These are phyloP conservation scores for Aspergillus vadensis DNA, from an alignment of 2,329 filamentous ascomycete genomes.

Conservation along the genomic window DNA sequence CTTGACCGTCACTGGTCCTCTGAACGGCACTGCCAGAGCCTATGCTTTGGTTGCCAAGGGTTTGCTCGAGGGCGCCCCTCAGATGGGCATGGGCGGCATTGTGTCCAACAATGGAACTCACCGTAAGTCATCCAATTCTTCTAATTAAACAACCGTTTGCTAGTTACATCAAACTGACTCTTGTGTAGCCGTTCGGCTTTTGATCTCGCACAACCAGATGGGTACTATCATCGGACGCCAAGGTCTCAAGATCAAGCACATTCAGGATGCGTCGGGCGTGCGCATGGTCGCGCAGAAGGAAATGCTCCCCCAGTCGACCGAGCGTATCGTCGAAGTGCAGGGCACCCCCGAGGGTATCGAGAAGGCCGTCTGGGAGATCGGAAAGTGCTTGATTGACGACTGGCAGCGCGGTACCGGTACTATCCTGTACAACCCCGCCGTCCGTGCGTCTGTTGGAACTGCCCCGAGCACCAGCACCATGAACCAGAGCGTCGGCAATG, in stretches of 20 bases:
- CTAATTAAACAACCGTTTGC: neutral
- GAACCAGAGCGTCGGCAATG: slow-evolving; percentile 55
- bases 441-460: slow-evolving; percentile 73
- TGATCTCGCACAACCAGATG: slow-evolving; percentile 99
- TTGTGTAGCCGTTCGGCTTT: slow-evolving; percentile 80
- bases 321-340: slow-evolving; percentile 95
- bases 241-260: slow-evolving; percentile 98
- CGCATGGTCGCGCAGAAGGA: slow-evolving; percentile 99
- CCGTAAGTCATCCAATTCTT: slow-evolving; percentile 58
- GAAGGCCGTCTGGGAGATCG: slow-evolving; percentile 97
- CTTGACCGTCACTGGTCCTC: slow-evolving; percentile 87
- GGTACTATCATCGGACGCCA: slow-evolving; percentile 97
- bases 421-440: slow-evolving; percentile 94
- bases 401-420: slow-evolving; percentile 97
- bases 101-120: slow-evolving; percentile 88
- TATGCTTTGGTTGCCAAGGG: slow-evolving; percentile 92
- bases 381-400: slow-evolving; percentile 96
- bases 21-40: slow-evolving; percentile 85
- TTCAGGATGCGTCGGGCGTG: slow-evolving; percentile 93
- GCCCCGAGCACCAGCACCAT: slow-evolving; percentile 58
- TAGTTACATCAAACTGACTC: slow-evolving; percentile 19
- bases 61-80: slow-evolving; percentile 86
- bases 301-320: slow-evolving; percentile 98
- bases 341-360: slow-evolving; percentile 94
- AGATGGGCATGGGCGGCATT: slow-evolving; percentile 94